These are phyloP conservation scores for Pistacia atlantica DNA, from an alignment of 345 rosid genomes.

Conservation along the genomic window DNA sequence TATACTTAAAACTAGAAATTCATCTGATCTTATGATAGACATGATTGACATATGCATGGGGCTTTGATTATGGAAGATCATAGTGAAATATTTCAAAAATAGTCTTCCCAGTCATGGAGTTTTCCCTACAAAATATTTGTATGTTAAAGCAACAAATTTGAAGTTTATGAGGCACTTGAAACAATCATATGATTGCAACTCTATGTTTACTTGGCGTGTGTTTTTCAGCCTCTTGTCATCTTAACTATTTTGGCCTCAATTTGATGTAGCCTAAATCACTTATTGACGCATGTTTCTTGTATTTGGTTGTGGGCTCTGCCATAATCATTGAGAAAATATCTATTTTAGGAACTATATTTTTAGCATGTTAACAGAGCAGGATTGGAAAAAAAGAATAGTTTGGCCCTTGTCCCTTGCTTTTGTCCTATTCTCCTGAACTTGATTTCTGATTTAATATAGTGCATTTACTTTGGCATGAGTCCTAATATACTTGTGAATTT, in stretches of 20 bases:
- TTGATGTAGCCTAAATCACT: not conserved
- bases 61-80: not conserved
- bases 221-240: not conserved
- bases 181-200: not conserved
- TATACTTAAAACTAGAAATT: not conserved
- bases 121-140: not conserved
- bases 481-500: slow-evolving; percentile 21
- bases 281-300: not conserved
- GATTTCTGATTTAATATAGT: not conserved
- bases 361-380: not conserved
- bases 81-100: not conserved
- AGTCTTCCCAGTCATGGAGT: not conserved
- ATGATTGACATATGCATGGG: not conserved
- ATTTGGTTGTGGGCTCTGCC: not conserved
- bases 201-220: not conserved
- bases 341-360: not conserved
- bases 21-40: not conserved
- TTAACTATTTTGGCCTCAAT: not conserved
- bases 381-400: not conserved
- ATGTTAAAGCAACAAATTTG: not conserved
- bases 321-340: not conserved
- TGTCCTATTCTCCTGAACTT: not conserved
- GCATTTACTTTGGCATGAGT: not conserved
- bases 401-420: slow-evolving; percentile 6
- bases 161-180: not conserved